Conservation (phyloP, 805 yeast genomes). For the Candida glaebosa region DNA sequence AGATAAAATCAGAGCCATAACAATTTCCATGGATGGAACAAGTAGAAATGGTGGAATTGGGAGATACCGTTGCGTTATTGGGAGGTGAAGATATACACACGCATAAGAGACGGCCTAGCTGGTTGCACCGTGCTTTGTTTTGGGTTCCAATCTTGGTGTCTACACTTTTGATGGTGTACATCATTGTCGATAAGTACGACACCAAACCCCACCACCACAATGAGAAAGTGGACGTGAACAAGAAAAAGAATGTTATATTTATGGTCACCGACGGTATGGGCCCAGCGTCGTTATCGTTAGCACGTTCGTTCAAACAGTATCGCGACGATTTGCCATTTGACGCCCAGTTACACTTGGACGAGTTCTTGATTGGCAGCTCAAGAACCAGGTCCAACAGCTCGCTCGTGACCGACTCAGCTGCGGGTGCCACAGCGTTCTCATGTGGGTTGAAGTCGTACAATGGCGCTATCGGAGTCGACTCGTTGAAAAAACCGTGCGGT, state of each 20-base stretch:
- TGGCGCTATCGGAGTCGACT: slow-evolving; percentile 87
- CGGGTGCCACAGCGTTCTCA: slow-evolving; percentile 93
- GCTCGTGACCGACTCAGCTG: slow-evolving; percentile 90
- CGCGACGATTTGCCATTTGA: slow-evolving; percentile 51
- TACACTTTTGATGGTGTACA: background rate
- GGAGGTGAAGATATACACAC: background rate
- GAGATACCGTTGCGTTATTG: background rate
- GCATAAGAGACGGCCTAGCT: background rate
- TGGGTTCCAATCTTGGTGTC: background rate
- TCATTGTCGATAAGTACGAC: background rate
- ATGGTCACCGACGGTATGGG: slow-evolving; percentile 97
- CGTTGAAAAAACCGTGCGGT: slow-evolving; percentile 72
- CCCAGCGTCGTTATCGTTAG: slow-evolving; percentile 77
- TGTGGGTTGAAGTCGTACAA: slow-evolving; percentile 82
- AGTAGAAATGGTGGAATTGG: background rate
- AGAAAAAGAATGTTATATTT: slow-evolving; percentile 74
- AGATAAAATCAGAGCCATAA: too few relatives aligned
- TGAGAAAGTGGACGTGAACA: slow-evolving; percentile 12
- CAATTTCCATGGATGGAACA: background rate
- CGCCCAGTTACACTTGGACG: slow-evolving; percentile 61
- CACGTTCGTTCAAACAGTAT: slow-evolving; percentile 71
- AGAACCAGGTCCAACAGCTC: slow-evolving; percentile 79
- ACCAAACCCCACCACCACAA: background rate
- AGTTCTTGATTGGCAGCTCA: slow-evolving; percentile 73
- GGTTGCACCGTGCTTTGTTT: background rate